Percentiles rank a stretch among this genome's conserved stretches.
Conservation (phyloP, 106 monocot genomes). For the Alisma plantagoaquatica region DNA sequence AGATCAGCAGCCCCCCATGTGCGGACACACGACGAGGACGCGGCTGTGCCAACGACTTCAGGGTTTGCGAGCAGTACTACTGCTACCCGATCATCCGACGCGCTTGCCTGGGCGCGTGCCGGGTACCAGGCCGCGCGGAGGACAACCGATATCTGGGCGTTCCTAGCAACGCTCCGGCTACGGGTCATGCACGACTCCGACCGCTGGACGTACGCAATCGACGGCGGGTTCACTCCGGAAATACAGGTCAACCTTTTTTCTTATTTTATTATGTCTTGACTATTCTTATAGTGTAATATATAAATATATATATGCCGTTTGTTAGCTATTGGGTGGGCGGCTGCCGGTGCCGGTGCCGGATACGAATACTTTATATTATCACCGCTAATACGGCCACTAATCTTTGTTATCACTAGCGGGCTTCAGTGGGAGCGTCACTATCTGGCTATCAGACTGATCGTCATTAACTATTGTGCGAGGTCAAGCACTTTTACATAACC, state of each 20-base stretch:
- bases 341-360: too few relatives aligned
- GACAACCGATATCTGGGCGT: conserved; percentile 72
- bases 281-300: background rate
- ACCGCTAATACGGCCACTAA: background rate
- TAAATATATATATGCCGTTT: too few relatives aligned
- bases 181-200: conserved; percentile 57
- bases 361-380: too few relatives aligned
- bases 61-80: too few relatives aligned
- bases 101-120: conserved; percentile 78
- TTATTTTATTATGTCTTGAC: background rate
- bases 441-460: too few relatives aligned
- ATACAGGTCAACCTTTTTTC: background rate
- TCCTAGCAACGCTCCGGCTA: conserved; percentile 50
- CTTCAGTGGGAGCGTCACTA: too few relatives aligned
- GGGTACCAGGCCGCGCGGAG: conserved; percentile 64
- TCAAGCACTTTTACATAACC: too few relatives aligned
- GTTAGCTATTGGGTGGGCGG: too few relatives aligned
- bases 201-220: conserved; percentile 68
- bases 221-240: conserved; percentile 71
- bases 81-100: too few relatives aligned
- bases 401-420: too few relatives aligned
- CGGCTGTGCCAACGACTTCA: background rate
- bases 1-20: too few relatives aligned
- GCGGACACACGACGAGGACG: background rate
- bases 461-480: too few relatives aligned